Conservation (phyloP, 306 rosid species). For the Aeschynomene evenia region DNA sequence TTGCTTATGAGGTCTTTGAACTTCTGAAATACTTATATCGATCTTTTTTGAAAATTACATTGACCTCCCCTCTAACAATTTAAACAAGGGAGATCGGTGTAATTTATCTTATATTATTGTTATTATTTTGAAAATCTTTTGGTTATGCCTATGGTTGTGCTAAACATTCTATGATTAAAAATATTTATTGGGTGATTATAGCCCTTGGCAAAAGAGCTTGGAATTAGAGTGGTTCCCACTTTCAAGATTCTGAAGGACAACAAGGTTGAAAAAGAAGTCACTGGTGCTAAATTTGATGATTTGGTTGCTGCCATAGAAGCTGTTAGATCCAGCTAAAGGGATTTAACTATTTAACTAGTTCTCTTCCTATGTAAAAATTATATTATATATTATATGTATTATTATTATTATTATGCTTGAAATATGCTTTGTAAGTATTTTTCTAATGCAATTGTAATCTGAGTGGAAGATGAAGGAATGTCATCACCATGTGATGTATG, state of each 20-base stretch:
- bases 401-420: constrained; percentile 35
- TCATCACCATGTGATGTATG: constrained; percentile 19
- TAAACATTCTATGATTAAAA: constrained; percentile 3
- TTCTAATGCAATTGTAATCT: constrained; percentile 25
- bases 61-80: no score
- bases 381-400: no score
- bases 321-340: constrained; percentile 60
- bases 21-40: no score
- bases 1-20: no score
- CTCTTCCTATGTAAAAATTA: constrained; percentile 15
- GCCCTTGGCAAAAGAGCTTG: constrained; percentile 98
- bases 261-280: constrained; percentile 81
- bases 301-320: constrained; percentile 73
- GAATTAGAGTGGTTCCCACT: constrained; percentile 93
- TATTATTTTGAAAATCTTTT: no score
- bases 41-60: no score
- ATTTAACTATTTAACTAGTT: not conserved
- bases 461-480: constrained; percentile 30
- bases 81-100: no score
- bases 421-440: constrained; percentile 38
- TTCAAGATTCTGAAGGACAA: constrained; percentile 84
- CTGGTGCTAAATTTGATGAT: constrained; percentile 89
- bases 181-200: constrained; percentile 42
- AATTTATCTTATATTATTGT: no score
- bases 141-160: not conserved